Percentiles rank a stretch among this genome's conserved stretches.
Evolutionary conservation across 352 stramenopile species (phyloP).

Genomic region (Globisporangium paddicum): DNA sequence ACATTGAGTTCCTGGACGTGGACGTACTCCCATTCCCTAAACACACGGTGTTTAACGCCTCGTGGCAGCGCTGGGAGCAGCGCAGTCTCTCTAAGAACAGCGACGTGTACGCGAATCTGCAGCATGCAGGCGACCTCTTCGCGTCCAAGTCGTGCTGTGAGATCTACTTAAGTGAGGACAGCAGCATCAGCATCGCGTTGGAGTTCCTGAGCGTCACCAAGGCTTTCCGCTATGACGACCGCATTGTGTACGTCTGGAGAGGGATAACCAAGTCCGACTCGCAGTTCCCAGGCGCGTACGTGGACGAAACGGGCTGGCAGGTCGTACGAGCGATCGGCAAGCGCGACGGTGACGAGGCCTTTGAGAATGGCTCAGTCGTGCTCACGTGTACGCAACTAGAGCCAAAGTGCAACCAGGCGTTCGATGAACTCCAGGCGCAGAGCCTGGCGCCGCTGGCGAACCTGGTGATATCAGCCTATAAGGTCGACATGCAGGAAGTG

Average conservation of each 20-base stretch:
- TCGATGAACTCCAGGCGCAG: constrained; percentile 2
- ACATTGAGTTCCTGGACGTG: constrained; percentile 3
- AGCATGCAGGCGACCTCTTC: neutral
- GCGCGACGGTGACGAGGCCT: neutral
- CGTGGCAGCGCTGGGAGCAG: constrained; percentile 2
- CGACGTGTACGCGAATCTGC: neutral
- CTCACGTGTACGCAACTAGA: constrained; percentile 4
- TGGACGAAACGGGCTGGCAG: constrained; percentile 5
- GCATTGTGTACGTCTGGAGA: constrained; percentile 1
- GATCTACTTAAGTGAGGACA: neutral
- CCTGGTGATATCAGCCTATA: neutral
- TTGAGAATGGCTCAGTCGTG: neutral
- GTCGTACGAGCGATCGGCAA: neutral
- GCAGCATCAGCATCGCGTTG: neutral
- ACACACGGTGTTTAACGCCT: neutral
- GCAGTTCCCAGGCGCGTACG: neutral
- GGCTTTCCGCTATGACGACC: neutral
- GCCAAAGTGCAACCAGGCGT: neutral
- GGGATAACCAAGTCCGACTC: neutral
- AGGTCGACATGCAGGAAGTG: constrained; percentile 1
- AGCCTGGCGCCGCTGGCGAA: constrained; percentile 3
- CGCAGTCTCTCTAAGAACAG: constrained; percentile 2
- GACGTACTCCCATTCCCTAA: neutral
- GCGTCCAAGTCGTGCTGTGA: constrained; percentile 1
- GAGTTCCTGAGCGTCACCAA: neutral